Base-by-base conservation (phyloP, 2,329 filamentous ascomycete species). In the Beauveria brongniartii region DNA sequence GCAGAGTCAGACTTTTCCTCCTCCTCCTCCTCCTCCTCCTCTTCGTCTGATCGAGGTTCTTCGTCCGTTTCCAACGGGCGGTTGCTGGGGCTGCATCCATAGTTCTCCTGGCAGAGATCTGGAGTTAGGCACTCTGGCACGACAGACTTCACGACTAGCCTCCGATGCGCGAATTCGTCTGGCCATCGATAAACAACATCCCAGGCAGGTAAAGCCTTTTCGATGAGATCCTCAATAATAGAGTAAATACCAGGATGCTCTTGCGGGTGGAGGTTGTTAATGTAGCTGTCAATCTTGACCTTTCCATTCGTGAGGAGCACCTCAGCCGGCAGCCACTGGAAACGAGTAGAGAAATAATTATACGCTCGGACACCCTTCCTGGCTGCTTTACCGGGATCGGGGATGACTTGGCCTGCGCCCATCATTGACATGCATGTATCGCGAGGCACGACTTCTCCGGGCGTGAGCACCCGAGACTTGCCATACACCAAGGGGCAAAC, bases 401-500 rank as follows among this genome's bases (percentile, higher is more conserved):
- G 12, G 30, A 34, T 34, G 30, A 34, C 30, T 34, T 34, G 30
- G 30, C 30, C 30, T 14, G 12, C 30, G 30, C 30, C 30, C 30
- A 34, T 14, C 12, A 34, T 34, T 14, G 30, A 34, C 30, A 34
- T 12, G 30, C 30, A 34, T 5, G 30, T 14, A 34, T 34, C 30
- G 30, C 30, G 4, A 34, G 30, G 12, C 5, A 34, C 30, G 30
- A 34, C 30, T 34, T 34, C 4, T 14, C 30, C 30, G 30, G 30
- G 30, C 12, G 30, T 14, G 30, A 34, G 30, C 30, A 34, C 30
- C 1, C 12, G 30, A 34, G 30, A 34, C 50, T n/a, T 50, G 0
- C 81, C 82, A 64, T 82, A 85, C 1, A 83, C 68, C 0, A 89
- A 69, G 0, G 86, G 84, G 64, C 80, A 89, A 8, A 89, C 73